These are phyloP conservation scores for Mortierella claussenii DNA, from an alignment of 192 early-diverging fungal genomes.

Conservation along the genomic window DNA sequence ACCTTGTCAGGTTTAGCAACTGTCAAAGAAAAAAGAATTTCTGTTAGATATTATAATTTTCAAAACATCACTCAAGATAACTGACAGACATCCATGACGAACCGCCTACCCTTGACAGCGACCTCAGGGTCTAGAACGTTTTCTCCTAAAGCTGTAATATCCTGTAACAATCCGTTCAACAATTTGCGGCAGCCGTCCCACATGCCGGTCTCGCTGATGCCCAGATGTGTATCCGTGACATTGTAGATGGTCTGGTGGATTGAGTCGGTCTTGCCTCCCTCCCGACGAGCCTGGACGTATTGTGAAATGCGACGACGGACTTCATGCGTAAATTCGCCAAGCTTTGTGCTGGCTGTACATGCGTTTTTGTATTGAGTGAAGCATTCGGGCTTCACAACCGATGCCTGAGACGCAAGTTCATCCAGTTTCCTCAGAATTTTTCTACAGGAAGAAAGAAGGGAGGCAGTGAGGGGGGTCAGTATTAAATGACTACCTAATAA, in stretches of 20 bases:
- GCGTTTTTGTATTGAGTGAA: slow-evolving; percentile 58
- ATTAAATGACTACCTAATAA: too few relatives aligned
- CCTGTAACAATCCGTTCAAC: slow-evolving; percentile 58
- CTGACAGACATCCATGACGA: too few relatives aligned
- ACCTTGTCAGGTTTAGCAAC: slow-evolving; percentile 67
- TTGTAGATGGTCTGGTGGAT: slow-evolving; percentile 65
- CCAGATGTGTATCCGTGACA: slow-evolving; percentile 67
- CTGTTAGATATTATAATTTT: too few relatives aligned
- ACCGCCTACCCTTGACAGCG: slow-evolving; percentile 57
- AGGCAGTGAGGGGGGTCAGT: too few relatives aligned
- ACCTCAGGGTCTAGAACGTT: slow-evolving; percentile 63
- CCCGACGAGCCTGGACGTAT: slow-evolving; percentile 25
- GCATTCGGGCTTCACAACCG: slow-evolving; percentile 58
- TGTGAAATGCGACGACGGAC: slow-evolving; percentile 23
- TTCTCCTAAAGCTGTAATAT: slow-evolving; percentile 60
- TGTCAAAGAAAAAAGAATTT: slow-evolving; percentile 14
- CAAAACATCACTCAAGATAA: not conserved
- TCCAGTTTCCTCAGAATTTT: slow-evolving; percentile 74
- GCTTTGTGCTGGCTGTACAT: slow-evolving; percentile 59
- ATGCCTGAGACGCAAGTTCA: slow-evolving; percentile 63
- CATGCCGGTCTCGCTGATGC: slow-evolving; percentile 66
- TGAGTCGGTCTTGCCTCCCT: slow-evolving; percentile 25
- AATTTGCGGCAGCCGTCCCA: slow-evolving; percentile 68
- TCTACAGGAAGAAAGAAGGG: slow-evolving; percentile 32
- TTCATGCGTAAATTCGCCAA: slow-evolving; percentile 60